Conservation (phyloP, 2,329 filamentous ascomycete genomes). For the Bimuria novae-zelandiae region DNA sequence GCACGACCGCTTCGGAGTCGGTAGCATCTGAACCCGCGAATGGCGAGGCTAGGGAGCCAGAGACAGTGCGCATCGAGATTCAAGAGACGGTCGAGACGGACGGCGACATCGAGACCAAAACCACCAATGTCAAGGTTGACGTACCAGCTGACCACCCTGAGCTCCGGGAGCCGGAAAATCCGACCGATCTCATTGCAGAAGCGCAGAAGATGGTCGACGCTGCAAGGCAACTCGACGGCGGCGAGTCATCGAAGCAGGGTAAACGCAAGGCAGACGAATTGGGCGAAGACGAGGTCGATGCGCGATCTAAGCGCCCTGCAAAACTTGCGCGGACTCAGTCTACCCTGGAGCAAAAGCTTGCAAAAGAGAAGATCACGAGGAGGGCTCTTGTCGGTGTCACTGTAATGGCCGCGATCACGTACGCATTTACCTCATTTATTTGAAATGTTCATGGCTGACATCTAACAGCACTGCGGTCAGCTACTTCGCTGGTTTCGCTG, state of each 20-base stretch:
- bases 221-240: constrained; percentile 60
- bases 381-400: constrained; percentile 84
- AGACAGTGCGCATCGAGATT: constrained; percentile 70
- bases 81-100: constrained; percentile 65
- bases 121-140: constrained; percentile 76
- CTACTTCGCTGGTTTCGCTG: constrained; percentile 25
- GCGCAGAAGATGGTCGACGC: constrained; percentile 87
- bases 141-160: constrained; percentile 70
- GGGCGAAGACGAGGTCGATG: constrained; percentile 57
- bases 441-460: constrained; percentile 20
- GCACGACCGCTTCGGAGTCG: constrained; percentile 30
- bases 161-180: constrained; percentile 75
- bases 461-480: constrained; percentile 31
- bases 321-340: constrained; percentile 72
- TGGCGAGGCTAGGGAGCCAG: constrained; percentile 40
- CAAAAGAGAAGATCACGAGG: constrained; percentile 84
- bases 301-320: constrained; percentile 53
- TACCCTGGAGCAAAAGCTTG: constrained; percentile 72
- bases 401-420: constrained; percentile 89
- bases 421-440: constrained; percentile 53
- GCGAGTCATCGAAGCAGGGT: constrained; percentile 17
- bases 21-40: constrained; percentile 54
- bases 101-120: constrained; percentile 68
- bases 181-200: constrained; percentile 80
- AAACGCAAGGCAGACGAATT: constrained; percentile 62